These are phyloP conservation scores for Rhizophlyctis rosea DNA, from an alignment of 192 early-diverging fungal species.

Conservation along the genomic window DNA sequence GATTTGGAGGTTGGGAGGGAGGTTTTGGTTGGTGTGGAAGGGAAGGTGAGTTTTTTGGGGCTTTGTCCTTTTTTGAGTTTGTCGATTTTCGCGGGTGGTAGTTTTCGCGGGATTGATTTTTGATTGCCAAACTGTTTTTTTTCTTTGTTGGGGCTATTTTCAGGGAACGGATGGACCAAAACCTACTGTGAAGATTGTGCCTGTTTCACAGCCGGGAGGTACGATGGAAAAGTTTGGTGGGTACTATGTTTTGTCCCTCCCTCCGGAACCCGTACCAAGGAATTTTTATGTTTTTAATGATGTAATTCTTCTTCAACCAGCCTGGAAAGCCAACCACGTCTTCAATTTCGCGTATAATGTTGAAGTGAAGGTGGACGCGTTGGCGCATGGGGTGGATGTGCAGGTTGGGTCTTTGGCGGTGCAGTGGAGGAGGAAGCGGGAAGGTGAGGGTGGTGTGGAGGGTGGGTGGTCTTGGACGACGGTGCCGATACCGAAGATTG, in stretches of 20 bases:
- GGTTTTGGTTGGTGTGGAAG: no score
- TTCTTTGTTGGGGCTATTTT: neutral
- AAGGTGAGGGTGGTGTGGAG: neutral
- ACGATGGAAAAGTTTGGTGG: constrained; percentile 2
- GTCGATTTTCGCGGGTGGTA: no score
- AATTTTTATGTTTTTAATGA: constrained; percentile 13
- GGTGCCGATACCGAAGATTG: no score
- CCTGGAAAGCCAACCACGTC: constrained; percentile 51
- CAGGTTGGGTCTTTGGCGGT: constrained; percentile 11
- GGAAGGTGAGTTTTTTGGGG: no score
- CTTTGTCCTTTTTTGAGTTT: no score
- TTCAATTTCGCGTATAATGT: constrained; percentile 42
- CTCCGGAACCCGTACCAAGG: constrained; percentile 15
- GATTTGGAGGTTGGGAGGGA: constrained; percentile 48
- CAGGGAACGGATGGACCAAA: neutral
- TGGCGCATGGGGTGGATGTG: neutral
- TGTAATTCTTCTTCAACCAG: constrained; percentile 42
- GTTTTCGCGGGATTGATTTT: constrained; percentile 27
- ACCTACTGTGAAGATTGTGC: neutral
- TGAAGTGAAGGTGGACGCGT: constrained; percentile 23
- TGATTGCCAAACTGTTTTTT: neutral
- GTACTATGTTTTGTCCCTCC: neutral
- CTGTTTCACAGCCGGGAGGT: neutral
- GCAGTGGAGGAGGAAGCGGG: constrained; percentile 22
- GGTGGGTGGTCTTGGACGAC: constrained; percentile 1